Base-by-base conservation (phyloP, 306 rosid genomes). In the Prunus mume region DNA sequence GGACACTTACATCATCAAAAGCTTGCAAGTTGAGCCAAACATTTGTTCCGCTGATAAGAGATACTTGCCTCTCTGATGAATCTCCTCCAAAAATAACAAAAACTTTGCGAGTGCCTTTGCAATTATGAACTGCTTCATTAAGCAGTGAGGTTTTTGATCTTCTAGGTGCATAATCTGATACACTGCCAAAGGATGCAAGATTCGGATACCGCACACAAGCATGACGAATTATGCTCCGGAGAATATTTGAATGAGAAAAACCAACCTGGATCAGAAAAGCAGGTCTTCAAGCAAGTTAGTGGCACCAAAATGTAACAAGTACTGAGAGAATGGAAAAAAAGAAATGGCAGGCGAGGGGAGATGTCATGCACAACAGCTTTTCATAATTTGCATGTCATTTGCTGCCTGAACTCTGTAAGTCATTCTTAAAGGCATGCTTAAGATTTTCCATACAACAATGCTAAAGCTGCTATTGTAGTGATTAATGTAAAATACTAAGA, bases 21-120 rank as follows among this genome's bases (percentile, higher is more conserved):
- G 88, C 88, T 87, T 85, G 97, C 93, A 94, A 85, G 79, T 94
- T 94, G 80, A 94, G 98, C 97, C 98, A 94, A 32, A 94, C 96
- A 84, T 94, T 91, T 87, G 97, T 94, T 78, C 96, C 98, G 47
- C 98, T 92, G 96, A 94, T 94, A 73, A 94, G 98, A 73, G 98
- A 94, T 75, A 94, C 98, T 88, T 94, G 98, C 64, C 98, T 93
- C 87, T 94, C 97, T 68, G 98, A 94, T 49, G 97, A 90, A 83
- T 90, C 85, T 68, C 98, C 98, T 78, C 98, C 97, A 85, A 94
- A 92, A 82, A 94, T 85, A 82, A 94, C 95, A 87, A 89, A 92
- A 80, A 89, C 97, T 81, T 94, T 94, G 49, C 25, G 80, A 77
- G 65, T 72, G 60, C 85, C 87, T 76, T 85, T 81, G 65, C 25